Conservation (phyloP, 2,329 filamentous ascomycete species). For the Fusarium beomiforme region DNA sequence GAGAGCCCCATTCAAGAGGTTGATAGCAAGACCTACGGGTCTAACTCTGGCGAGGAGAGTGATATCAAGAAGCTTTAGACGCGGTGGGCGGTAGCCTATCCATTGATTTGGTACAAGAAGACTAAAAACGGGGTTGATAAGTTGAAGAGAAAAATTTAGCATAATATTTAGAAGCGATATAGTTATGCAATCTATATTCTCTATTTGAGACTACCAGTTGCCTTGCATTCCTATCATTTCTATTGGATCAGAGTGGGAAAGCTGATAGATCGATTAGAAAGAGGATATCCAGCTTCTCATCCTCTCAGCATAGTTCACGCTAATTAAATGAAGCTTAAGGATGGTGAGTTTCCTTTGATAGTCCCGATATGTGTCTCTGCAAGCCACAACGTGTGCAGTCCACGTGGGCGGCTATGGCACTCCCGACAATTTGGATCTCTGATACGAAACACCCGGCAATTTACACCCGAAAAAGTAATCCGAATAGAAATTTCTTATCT, state of each 20-base stretch:
- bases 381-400: too few species aligned
- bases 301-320: too few species aligned
- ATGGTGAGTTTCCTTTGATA: too few species aligned
- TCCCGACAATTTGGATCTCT: neutral
- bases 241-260: neutral
- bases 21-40: conserved; percentile 23
- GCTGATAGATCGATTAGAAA: neutral
- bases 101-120: neutral
- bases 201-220: neutral
- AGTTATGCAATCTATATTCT: neutral
- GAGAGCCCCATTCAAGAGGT: conserved; percentile 8
- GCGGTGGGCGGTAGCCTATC: neutral
- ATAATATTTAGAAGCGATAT: too few species aligned
- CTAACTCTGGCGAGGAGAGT: conserved; percentile 35
- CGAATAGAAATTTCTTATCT: neutral
- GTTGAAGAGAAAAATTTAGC: fast-evolving
- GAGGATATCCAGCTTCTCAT: fast-evolving
- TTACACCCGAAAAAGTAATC: neutral
- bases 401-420: neutral
- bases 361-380: too few species aligned
- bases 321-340: neutral
- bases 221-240: neutral
- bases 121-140: neutral
- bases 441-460: conserved; percentile 1
- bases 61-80: conserved; percentile 27